Conservation (phyloP, 1,284 basidiomycete genomes). For the Cutaneotrichosporon mucoides region DNA sequence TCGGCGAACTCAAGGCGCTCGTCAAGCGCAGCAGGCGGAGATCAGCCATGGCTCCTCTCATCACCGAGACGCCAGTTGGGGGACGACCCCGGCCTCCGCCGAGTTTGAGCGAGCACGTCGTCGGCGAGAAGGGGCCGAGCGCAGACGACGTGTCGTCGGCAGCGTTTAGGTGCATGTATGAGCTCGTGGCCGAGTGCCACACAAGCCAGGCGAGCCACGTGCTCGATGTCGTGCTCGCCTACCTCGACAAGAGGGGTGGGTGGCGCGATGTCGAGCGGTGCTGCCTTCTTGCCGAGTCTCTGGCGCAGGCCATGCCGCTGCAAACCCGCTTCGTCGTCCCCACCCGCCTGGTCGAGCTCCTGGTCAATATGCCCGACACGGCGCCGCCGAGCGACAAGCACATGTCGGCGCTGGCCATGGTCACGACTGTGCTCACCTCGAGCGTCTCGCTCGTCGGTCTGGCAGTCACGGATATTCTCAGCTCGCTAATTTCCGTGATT, state of each 20-base stretch:
- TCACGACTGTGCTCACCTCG: slow-evolving; percentile 73
- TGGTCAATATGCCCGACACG: slow-evolving; percentile 65
- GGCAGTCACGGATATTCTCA: slow-evolving; percentile 83
- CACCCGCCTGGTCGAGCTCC: slow-evolving; percentile 73
- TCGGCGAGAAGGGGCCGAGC: slow-evolving; percentile 81
- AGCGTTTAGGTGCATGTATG: slow-evolving; percentile 67
- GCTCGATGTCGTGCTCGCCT: slow-evolving; percentile 65
- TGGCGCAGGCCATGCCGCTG: slow-evolving; percentile 79
- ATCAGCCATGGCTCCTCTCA: slow-evolving; percentile 58
- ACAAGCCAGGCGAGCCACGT: slow-evolving; percentile 65
- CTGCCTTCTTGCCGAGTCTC: slow-evolving; percentile 73
- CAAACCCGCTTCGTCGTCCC: slow-evolving; percentile 90
- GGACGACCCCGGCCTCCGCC: slow-evolving; percentile 47
- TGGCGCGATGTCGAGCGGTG: slow-evolving; percentile 75
- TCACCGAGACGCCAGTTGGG: slow-evolving; percentile 65
- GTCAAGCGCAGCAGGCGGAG: slow-evolving; percentile 50
- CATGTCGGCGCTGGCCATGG: slow-evolving; percentile 70
- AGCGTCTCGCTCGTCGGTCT: slow-evolving; percentile 80
- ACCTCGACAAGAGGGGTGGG: slow-evolving; percentile 58
- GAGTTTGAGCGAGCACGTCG: slow-evolving; percentile 78
- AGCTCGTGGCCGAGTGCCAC: slow-evolving; percentile 71
- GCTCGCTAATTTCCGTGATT: slow-evolving; percentile 68
- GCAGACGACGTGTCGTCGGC: slow-evolving; percentile 68
- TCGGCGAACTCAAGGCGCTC: slow-evolving; percentile 65
- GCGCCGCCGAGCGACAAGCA: slow-evolving; percentile 58